phyloP scores from a whole-genome alignment of 148 eudicot genomes.

The Simmondsia chinensis region DNA sequence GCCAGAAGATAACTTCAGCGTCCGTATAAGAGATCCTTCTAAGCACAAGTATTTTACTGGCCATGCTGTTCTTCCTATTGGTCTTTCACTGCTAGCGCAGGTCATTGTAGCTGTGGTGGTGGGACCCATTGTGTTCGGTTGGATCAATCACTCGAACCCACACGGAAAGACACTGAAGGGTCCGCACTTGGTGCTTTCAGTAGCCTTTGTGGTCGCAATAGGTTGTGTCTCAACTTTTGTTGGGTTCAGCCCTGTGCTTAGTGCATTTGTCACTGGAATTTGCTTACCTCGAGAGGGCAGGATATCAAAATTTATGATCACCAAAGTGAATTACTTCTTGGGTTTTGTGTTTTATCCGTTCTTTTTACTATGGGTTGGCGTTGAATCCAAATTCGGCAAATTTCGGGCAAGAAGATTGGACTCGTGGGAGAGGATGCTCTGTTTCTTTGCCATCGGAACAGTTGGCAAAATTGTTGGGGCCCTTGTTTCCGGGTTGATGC shows the following conservation, averaged over 20 bases:
- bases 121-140: constrained; percentile 48
- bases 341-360: constrained; percentile 53
- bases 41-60: constrained; percentile 6
- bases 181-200: constrained; percentile 63
- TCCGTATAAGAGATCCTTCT: constrained; percentile 6
- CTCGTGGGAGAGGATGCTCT: constrained; percentile 46
- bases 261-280: constrained; percentile 75
- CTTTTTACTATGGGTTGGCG: constrained; percentile 75
- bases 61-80: constrained; percentile 12
- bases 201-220: constrained; percentile 45
- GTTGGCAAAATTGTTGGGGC: constrained; percentile 69
- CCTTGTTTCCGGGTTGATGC: constrained; percentile 46
- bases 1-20: constrained; percentile 16
- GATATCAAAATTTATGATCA: constrained; percentile 58
- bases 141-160: constrained; percentile 75
- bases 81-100: constrained; percentile 20
- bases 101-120: constrained; percentile 25
- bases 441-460: constrained; percentile 38
- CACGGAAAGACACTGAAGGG: constrained; percentile 85
- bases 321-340: constrained; percentile 59
- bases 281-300: constrained; percentile 84
- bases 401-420: constrained; percentile 14
- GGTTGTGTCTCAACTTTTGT: constrained; percentile 46
- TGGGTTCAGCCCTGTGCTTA: constrained; percentile 46
- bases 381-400: constrained; percentile 33